Evolutionary conservation across 2,329 filamentous ascomycete species (phyloP), one percentile per base, ranked within the genome.

Genomic region (Elsinoe perseae): DNA sequence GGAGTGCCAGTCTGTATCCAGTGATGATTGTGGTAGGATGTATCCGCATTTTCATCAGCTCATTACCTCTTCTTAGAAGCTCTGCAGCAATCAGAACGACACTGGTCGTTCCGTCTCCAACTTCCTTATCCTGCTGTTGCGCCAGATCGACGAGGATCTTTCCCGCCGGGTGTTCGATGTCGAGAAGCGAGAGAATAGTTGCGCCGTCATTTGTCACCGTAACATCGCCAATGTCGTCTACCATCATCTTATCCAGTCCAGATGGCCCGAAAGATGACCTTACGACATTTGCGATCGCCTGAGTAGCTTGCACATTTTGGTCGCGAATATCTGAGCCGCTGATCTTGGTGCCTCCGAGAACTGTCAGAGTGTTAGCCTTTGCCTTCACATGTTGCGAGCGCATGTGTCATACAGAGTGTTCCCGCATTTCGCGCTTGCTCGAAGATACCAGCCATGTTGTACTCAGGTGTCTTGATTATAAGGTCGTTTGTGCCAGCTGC

Each of bases 161-260:
- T 70, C 93, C 93, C 57, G 93, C 93, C 56, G 93, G 93, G 75
- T 98, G 91, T 73, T 98, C 92, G 68, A 98, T 91, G 69, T 97
- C 93, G 69, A 98, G 82, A 68, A 98, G 80, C 72, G 84, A 89
- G 64, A 98, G 83, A 68, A 98, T 98, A 30, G 93, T 98, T 56
- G 93, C 93, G 69, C 93, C 93, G 73, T 98, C 93, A 75, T 98
- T 98, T 63, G 93, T 98, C 58, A 98, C 93, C 59, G 93, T 98
- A 58, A 98, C 93, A 77, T 98, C 93, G 69, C 93, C 93, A 72
- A 98, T 97, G 71, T 98, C 93, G 76, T 98, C 93, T 66, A 98
- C 93, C 93, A 98, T 97, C 93, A 98, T 98, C 82, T 98, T 98
- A 73, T 98, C 93, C 63, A 98, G 81, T 50, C 93, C 93, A 61